Percentiles rank a stretch among this genome's conserved stretches.
These are phyloP conservation scores for Diaporthe sp. DNA, from an alignment of 2,329 filamentous ascomycete genomes.

Conservation along the genomic window DNA sequence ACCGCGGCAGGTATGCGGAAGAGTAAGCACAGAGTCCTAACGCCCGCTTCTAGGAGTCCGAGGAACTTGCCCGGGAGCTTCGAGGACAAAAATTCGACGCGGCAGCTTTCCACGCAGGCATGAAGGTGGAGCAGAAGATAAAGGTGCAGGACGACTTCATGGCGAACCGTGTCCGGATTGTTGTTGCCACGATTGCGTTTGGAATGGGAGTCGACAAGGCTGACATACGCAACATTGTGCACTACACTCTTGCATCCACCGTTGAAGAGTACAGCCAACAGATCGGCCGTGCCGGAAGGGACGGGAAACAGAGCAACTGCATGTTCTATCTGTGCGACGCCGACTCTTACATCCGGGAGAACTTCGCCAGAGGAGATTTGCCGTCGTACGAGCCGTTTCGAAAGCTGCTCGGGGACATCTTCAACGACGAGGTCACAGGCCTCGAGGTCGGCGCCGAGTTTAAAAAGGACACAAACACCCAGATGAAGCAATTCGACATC, in stretches of 20 bases:
- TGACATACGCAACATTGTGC: constrained; percentile 64
- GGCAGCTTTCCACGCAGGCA: constrained; percentile 61
- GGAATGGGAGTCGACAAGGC: constrained; percentile 70
- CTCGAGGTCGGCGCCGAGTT: constrained; percentile 54
- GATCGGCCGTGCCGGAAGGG: constrained; percentile 65
- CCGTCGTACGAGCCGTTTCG: constrained; percentile 62
- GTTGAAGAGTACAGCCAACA: constrained; percentile 69
- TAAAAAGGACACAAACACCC: constrained; percentile 55
- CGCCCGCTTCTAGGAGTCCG: constrained; percentile 50
- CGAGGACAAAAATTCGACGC: constrained; percentile 51
- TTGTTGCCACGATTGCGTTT: constrained; percentile 67
- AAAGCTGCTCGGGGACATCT: constrained; percentile 61
- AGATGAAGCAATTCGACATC: constrained; percentile 65
- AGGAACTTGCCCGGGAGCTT: constrained; percentile 52
- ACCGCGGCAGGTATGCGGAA: too few species aligned
- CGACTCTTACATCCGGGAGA: constrained; percentile 68
- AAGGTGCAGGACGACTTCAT: constrained; percentile 63
- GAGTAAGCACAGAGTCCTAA: neutral
- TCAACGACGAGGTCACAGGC: constrained; percentile 47
- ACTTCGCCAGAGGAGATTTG: constrained; percentile 69
- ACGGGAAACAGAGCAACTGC: constrained; percentile 64
- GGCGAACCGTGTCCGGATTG: constrained; percentile 53
- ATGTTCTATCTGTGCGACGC: constrained; percentile 67
- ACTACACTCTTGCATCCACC: constrained; percentile 61
- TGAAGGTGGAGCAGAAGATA: constrained; percentile 56